A percentile compares a stretch with the other conserved stretches of the same genome.
phyloP scores from a whole-genome alignment of 768 basidiomycete species.

The Mycena venus region DNA sequence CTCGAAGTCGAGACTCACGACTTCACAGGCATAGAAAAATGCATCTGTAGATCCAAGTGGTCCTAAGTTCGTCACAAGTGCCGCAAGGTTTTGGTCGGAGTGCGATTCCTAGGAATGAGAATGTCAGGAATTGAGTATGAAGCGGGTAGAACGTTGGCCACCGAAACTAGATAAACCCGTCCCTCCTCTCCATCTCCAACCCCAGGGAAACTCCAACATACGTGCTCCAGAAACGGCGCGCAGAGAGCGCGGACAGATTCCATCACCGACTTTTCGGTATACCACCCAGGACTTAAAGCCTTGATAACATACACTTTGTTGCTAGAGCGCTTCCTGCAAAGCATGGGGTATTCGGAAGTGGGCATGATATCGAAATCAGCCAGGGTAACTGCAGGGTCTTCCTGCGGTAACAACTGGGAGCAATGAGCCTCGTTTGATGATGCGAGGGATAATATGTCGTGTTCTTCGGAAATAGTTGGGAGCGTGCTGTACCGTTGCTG shows the following conservation, averaged over 20 bases:
- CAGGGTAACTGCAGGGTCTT: constrained; percentile 6
- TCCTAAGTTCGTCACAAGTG: constrained; percentile 30
- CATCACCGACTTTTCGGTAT: constrained; percentile 20
- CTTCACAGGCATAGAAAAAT: constrained; percentile 45
- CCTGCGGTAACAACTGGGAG: constrained; percentile 9
- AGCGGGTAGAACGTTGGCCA: constrained; percentile 17
- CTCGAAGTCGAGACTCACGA: constrained; percentile 38
- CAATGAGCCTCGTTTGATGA: constrained; percentile 22
- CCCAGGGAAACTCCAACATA: constrained; percentile 46
- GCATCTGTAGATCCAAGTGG: constrained; percentile 36
- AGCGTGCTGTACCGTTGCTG: constrained; percentile 26
- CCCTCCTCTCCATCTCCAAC: constrained; percentile 39
- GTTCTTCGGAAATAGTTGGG: constrained; percentile 28
- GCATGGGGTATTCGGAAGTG: constrained; percentile 25
- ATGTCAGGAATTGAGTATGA: neutral
- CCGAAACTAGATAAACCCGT: constrained; percentile 46
- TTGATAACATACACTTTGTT: constrained; percentile 28
- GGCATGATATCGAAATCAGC: constrained; percentile 32
- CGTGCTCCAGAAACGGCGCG: constrained; percentile 40
- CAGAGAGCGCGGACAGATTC: constrained; percentile 31
- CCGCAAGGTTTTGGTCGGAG: constrained; percentile 30
- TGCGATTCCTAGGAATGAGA: constrained; percentile 38
- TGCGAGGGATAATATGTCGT: constrained; percentile 14
- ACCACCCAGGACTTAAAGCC: constrained; percentile 4
- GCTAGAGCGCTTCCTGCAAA: constrained; percentile 30